A percentile compares a stretch with the other conserved stretches of the same genome.
Conservation (phyloP, 225 moss, liverwort and hornwort species). For the Pseudoscleropodium purum region DNA sequence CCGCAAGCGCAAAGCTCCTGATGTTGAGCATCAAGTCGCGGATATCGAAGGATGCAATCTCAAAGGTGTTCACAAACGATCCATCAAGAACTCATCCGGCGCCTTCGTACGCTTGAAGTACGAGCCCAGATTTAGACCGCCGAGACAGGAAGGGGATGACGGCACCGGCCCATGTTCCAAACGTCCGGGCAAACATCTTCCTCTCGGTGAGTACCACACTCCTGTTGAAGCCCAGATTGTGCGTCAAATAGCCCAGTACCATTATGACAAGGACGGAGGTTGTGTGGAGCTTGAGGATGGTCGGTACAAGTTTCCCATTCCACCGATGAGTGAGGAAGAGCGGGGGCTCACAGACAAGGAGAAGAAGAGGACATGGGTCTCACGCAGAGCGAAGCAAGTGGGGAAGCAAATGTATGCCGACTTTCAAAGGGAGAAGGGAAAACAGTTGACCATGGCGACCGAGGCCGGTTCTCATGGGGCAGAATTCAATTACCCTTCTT, state of each 20-base stretch:
- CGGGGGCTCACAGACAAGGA: neutral
- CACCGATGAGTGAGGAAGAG: neutral
- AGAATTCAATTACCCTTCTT: neutral
- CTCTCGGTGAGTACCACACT: neutral
- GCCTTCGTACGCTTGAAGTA: fast-evolving
- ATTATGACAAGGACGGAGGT: neutral
- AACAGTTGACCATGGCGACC: too few relatives aligned
- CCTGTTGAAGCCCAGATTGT: neutral
- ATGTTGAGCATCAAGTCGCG: neutral
- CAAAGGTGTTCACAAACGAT: fast-evolving
- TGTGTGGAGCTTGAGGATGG: neutral
- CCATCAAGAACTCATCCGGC: neutral
- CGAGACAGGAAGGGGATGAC: too few relatives aligned
- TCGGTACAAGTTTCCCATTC: neutral
- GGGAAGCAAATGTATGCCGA: neutral
- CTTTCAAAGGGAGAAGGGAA: neutral
- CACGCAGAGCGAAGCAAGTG: neutral
- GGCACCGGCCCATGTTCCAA: too few relatives aligned
- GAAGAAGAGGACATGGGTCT: neutral
- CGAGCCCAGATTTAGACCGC: neutral
- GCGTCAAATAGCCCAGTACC: neutral
- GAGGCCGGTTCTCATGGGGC: neutral
- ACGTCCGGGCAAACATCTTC: neutral
- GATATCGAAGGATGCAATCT: neutral
- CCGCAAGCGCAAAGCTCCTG: neutral